A percentile compares a stretch with the other conserved stretches of the same genome.
Evolutionary conservation across 345 rosid genomes (phyloP).

Genomic region (Schrenkiella parvula): DNA sequence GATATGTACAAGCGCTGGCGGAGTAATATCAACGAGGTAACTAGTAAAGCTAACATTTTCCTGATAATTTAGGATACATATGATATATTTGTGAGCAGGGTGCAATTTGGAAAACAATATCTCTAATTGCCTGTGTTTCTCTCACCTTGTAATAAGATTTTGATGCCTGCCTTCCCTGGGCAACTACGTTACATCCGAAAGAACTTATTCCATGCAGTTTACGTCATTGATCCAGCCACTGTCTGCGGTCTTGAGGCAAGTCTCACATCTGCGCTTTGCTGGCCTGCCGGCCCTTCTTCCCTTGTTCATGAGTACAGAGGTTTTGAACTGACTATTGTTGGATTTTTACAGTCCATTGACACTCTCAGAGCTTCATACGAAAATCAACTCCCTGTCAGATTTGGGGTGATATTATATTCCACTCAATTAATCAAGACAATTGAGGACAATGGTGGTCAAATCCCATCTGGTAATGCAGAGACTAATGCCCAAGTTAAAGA

Average conservation of each 20-base stretch:
- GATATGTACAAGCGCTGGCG: conserved; percentile 93
- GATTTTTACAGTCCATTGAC: conserved; percentile 67
- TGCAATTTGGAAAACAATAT: conserved; percentile 10
- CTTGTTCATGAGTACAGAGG: conserved; percentile 2
- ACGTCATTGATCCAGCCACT: conserved; percentile 86
- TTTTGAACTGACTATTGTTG: conserved; percentile 26
- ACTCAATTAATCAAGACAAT: conserved; percentile 55
- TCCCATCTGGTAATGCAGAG: conserved; percentile 35
- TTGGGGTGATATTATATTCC: conserved; percentile 86
- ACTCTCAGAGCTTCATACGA: conserved; percentile 69
- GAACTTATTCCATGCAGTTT: conserved; percentile 95
- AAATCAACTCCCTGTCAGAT: conserved; percentile 81
- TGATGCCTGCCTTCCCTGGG: conserved; percentile 97
- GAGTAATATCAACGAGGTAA: conserved; percentile 86
- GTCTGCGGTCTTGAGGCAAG: conserved; percentile 87
- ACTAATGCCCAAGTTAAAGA: conserved; percentile 47
- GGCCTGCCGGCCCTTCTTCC: conserved; percentile 1
- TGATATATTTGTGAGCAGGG: conserved; percentile 18
- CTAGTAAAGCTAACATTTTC: conserved; percentile 9
- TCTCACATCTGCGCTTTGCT: conserved; percentile 18
- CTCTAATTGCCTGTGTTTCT: conserved; percentile 24
- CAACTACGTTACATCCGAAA: conserved; percentile 92
- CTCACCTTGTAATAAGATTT: conserved; percentile 52
- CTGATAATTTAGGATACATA: conserved; percentile 14
- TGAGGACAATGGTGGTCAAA: conserved; percentile 54